phyloP scores from a whole-genome alignment of 371 early-diverging fungal genomes.

The Massospora cicadina region DNA sequence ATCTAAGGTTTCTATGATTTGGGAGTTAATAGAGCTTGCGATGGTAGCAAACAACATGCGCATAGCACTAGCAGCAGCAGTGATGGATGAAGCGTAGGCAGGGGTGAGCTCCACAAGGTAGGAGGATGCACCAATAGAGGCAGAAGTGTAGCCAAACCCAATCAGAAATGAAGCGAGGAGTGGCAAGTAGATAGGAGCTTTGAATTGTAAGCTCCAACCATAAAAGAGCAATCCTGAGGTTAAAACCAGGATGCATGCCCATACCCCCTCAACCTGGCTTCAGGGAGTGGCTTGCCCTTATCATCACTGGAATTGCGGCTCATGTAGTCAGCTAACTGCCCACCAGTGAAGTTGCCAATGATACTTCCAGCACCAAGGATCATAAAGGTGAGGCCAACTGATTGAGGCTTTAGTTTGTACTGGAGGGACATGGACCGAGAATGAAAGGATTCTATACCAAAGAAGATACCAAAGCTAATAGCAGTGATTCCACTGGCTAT shows the following conservation, averaged over 20 bases:
- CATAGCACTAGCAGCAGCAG: not conserved
- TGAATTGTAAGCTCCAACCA: conserved; percentile 23
- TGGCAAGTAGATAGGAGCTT: conserved; percentile 10
- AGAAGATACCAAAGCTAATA: conserved; percentile 30
- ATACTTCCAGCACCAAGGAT: conserved; percentile 29
- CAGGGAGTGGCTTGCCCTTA: conserved; percentile 11
- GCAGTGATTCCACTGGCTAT: conserved; percentile 26
- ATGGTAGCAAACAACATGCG: not conserved
- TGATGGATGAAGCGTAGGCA: not conserved
- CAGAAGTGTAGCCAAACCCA: not conserved
- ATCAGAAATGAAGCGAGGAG: not conserved
- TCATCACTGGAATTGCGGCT: not conserved
- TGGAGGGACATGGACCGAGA: conserved; percentile 18
- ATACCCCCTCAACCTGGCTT: conserved; percentile 21
- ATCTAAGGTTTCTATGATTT: not conserved
- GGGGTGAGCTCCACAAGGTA: conserved; percentile 10
- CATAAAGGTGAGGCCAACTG: conserved; percentile 23
- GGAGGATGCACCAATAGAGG: not conserved
- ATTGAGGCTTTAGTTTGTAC: conserved; percentile 19
- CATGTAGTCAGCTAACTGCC: conserved; percentile 21
- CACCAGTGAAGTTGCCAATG: conserved; percentile 23
- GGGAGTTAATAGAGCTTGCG: not conserved
- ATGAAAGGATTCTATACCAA: conserved; percentile 23
- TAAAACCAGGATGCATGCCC: conserved; percentile 21
- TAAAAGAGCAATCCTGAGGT: conserved; percentile 21